Base-by-base conservation (phyloP, 2,329 filamentous ascomycete genomes). In the Periconia digitata region DNA sequence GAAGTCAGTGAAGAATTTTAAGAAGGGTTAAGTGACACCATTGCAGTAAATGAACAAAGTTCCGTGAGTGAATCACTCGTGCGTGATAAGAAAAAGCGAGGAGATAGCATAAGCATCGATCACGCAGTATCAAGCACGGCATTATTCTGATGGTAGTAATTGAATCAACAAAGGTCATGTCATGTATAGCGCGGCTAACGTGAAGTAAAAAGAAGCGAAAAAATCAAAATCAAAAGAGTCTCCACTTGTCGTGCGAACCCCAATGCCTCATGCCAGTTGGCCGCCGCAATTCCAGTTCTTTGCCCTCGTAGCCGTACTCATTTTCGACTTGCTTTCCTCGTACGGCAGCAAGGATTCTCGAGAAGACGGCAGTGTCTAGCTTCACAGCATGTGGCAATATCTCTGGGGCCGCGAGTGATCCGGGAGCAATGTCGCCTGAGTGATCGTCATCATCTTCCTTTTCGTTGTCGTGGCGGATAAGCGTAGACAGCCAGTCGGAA, bases 351-450 rank as follows among this genome's bases (percentile, higher is more conserved):
- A 59, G 55, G 7, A 72, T 44, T 23, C 53, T 60, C 6, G 55
- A 50, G 35, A 59, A 53, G 7, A 67, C 36, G 2, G 53, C 47
- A 12, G 60, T 23, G 16, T 53, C 44, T 12, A 47, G 38, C 5
- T 38, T 47, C 17, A 60, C 52, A 8, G 61, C 55, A 21, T 57
- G 62, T 20, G 66, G 65, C 4, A 69, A 60, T 55, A 64, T 64
- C 27, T 62, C 55, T 6, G 67, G 67, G 7, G 65, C 58, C n/a
- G 68, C 62, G 20, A 70, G 55, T 5, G 63, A 63, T 4, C 66
- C 66, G 2, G 67, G 69, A 8, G 66, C 58, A 18, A 72, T 65
- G 36, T 72, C 69, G 29, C 67, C 69, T 15, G 67, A 64, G 32
- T 55, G 47, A 22, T 71, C 66, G 39, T 58, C 47, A 18, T 63